These are phyloP conservation scores for Geosmithia putterillii DNA, from an alignment of 2,329 filamentous ascomycete genomes.

Conservation along the genomic window DNA sequence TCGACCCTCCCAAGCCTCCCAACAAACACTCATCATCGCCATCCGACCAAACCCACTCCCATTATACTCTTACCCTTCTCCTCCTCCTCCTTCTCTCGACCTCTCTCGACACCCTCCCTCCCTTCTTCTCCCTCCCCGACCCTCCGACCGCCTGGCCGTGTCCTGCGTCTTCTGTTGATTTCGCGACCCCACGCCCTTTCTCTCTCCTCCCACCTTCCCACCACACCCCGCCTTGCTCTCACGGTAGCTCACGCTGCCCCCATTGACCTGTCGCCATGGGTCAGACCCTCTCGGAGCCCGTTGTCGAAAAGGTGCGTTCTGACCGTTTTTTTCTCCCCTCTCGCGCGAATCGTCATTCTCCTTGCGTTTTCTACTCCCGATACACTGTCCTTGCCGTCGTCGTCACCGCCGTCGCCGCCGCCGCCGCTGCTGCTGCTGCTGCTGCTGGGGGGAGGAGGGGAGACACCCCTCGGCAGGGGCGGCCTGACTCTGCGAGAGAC, in stretches of 20 bases:
- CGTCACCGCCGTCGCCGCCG: not conserved
- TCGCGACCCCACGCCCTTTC: not conserved
- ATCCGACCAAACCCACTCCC: not conserved
- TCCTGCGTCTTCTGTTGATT: not conserved
- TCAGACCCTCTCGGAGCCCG: conserved; percentile 97
- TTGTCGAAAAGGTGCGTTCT: conserved; percentile 81
- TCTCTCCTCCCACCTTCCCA: not conserved
- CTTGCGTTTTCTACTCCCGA: not conserved
- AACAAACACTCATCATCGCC: not conserved
- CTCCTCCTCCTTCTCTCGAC: not conserved
- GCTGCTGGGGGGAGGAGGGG: too few relatives aligned
- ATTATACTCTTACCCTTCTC: not conserved
- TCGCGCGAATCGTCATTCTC: not conserved
- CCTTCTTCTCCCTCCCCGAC: not conserved
- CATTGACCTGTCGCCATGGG: conserved; percentile 52
- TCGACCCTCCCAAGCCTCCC: too few relatives aligned
- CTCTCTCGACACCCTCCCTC: not conserved
- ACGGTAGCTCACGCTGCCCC: conserved; percentile 8
- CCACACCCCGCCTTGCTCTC: not conserved
- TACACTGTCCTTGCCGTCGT: not conserved
- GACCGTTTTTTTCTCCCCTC: not conserved
- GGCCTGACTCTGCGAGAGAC: too few relatives aligned
- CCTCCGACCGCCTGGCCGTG: not conserved
- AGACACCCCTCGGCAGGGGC: not conserved
- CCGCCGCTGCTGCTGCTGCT: not conserved